Evolutionary conservation across 2,329 filamentous ascomycete species (phyloP), one percentile per base, ranked within the genome.

Genomic region (Davidsoniella australis): DNA sequence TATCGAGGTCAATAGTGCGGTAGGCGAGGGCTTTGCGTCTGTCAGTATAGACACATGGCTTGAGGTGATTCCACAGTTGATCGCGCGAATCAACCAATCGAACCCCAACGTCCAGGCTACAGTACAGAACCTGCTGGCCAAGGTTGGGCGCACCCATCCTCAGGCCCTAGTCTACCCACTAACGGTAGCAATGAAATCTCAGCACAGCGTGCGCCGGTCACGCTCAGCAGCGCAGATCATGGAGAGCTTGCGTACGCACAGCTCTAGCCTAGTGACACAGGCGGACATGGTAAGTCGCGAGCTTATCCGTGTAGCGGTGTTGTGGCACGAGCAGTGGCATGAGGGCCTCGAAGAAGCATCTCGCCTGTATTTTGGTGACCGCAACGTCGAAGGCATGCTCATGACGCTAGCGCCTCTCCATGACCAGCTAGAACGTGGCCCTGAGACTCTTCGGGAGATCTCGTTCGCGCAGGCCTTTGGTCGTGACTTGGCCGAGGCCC

Each of bases 261-360:
- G 88, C 60, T 80, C 86, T 17, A 82, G 78, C 57, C 74, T 99
- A 36, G 91, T 98, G 7, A 85, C 95, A 56, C 91, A 99, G 64
- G 91, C 91, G 36, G 89, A 94, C 61, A 73, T 88, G 43, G 88
- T 99, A 56, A 96, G 89, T 62, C 84, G 91, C 59, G 93, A 99
- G 62, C 76, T 99, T 50, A 96, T 99, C 60, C 80, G 91, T 47
- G 93, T 98, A 52, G 91, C 91, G 14, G 89, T 98, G 2, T 66
- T 98, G 20, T 98, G 93, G 93, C 91, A 99, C 60, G 91, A 99
- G 60, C 83, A 94, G 56, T 99, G 91, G 91, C 91, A 98, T 57
- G 93, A 99, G 64, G 93, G 85, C 24, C 72, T 99, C 14, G 91
- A 98, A 64, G 93, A 99, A 67, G 93, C 91, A 1, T 95, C 87